Conservation (phyloP, 2,329 filamentous ascomycete species). For the Curvularia sp. region DNA sequence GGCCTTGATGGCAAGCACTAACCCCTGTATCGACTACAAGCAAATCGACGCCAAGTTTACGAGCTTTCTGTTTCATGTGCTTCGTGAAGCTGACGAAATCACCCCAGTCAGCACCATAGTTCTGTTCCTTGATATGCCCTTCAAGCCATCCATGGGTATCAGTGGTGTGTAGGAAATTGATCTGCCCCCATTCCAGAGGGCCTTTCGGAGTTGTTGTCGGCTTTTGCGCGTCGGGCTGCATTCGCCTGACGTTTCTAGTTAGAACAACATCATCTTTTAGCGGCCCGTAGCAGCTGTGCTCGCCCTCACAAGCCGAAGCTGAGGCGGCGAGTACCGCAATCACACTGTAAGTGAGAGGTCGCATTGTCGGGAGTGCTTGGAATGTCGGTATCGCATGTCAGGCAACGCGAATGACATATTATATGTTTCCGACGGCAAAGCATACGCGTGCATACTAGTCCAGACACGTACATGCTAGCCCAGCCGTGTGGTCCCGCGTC, state of each 20-base stretch:
- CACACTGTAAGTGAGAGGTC: conserved; percentile 11
- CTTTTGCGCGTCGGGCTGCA: conserved; percentile 55
- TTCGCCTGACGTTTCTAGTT: conserved; percentile 52
- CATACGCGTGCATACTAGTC: conserved; percentile 1
- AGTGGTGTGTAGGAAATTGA: conserved; percentile 71
- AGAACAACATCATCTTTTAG: conserved; percentile 49
- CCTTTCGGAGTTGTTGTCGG: conserved; percentile 47
- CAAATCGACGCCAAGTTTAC: conserved; percentile 64
- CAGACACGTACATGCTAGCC: background rate
- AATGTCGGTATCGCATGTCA: background rate
- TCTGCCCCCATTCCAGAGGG: conserved; percentile 66
- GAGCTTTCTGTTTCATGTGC: conserved; percentile 66
- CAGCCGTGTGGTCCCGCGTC: background rate
- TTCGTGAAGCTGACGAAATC: conserved; percentile 68
- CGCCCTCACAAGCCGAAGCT: conserved; percentile 40
- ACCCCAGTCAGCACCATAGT: conserved; percentile 71
- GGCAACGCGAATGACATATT: conserved; percentile 7
- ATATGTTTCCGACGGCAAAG: conserved; percentile 8
- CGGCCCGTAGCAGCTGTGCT: conserved; percentile 51
- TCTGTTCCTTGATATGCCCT: conserved; percentile 66
- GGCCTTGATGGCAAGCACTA: conserved; percentile 18
- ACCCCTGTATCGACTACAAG: conserved; percentile 66
- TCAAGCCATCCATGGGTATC: conserved; percentile 69
- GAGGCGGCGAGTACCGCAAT: conserved; percentile 18
- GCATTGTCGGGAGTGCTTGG: conserved; percentile 19